phyloP scores from a whole-genome alignment of 2,329 filamentous ascomycete genomes.

The Mycosphaerelloides madeirae region DNA sequence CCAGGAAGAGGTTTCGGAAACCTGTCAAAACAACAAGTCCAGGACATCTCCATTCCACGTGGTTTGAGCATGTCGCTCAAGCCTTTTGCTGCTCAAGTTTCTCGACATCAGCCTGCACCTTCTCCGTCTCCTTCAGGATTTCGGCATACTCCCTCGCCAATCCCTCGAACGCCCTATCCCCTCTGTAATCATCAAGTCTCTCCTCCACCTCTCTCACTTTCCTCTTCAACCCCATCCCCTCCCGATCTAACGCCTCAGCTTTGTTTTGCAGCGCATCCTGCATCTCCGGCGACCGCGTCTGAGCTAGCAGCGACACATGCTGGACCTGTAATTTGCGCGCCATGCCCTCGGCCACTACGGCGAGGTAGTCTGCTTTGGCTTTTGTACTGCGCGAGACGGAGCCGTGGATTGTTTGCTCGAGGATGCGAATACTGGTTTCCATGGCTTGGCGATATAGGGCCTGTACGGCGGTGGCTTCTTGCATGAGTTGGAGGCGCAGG shows the following conservation, averaged over 20 bases:
- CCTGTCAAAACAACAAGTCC: no score
- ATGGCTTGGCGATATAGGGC: conserved; percentile 35
- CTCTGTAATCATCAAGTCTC: conserved; percentile 35
- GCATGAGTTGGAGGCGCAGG: conserved; percentile 32
- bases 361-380: conserved; percentile 41
- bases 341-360: conserved; percentile 39
- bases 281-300: conserved; percentile 23
- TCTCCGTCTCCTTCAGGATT: conserved; percentile 23
- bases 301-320: conserved; percentile 23
- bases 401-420: conserved; percentile 47
- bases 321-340: conserved; percentile 36
- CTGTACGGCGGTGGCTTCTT: conserved; percentile 33
- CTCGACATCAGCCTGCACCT: conserved; percentile 32
- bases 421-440: conserved; percentile 36
- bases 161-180: conserved; percentile 35
- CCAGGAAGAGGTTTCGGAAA: no score
- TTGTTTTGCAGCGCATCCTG: conserved; percentile 31
- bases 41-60: no score
- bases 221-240: conserved; percentile 29
- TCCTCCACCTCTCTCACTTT: conserved; percentile 32
- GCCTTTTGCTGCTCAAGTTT: conserved; percentile 21
- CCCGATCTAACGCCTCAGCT: conserved; percentile 28
- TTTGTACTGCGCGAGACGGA: conserved; percentile 38
- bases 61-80: no score
- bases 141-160: conserved; percentile 38